Evolutionary conservation across 2,329 filamentous ascomycete species (phyloP).

Genomic region (Catunica adiposa): DNA sequence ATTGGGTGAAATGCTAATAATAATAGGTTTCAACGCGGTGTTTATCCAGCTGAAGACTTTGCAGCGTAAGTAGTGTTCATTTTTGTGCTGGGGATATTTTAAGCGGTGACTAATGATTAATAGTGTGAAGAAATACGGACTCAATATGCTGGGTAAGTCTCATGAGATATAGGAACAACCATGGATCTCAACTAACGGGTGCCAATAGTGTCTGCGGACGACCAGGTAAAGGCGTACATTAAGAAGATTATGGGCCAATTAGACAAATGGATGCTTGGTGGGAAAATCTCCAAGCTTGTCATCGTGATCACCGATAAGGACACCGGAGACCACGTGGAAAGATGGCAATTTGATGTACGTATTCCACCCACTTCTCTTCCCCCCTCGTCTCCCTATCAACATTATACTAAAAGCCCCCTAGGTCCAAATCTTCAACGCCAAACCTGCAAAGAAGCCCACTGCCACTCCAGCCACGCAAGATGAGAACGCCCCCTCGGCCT

Average conservation of each 20-base stretch:
- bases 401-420: slow-evolving; percentile 15
- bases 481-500: slow-evolving; percentile 39
- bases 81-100: not conserved
- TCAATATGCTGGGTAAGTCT: slow-evolving; percentile 72
- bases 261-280: slow-evolving; percentile 91
- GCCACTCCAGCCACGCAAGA: slow-evolving; percentile 25
- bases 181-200: not conserved
- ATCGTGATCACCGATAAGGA: slow-evolving; percentile 96
- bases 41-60: slow-evolving; percentile 92
- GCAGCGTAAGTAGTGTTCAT: slow-evolving; percentile 47
- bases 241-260: slow-evolving; percentile 98
- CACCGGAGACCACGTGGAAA: slow-evolving; percentile 85
- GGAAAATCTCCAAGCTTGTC: slow-evolving; percentile 93
- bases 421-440: slow-evolving; percentile 25
- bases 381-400: slow-evolving; percentile 5
- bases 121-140: slow-evolving; percentile 90
- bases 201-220: slow-evolving; percentile 67
- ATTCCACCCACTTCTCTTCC: slow-evolving; percentile 9
- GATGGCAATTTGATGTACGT: slow-evolving; percentile 90
- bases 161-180: slow-evolving; percentile 5
- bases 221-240: slow-evolving; percentile 98
- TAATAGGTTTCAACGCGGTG: slow-evolving; percentile 62
- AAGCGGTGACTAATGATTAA: not conserved
- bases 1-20: not conserved
- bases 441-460: slow-evolving; percentile 29